Evolutionary conservation across 2,329 filamentous ascomycete species (phyloP).

Genomic region (Apiospora sp.): DNA sequence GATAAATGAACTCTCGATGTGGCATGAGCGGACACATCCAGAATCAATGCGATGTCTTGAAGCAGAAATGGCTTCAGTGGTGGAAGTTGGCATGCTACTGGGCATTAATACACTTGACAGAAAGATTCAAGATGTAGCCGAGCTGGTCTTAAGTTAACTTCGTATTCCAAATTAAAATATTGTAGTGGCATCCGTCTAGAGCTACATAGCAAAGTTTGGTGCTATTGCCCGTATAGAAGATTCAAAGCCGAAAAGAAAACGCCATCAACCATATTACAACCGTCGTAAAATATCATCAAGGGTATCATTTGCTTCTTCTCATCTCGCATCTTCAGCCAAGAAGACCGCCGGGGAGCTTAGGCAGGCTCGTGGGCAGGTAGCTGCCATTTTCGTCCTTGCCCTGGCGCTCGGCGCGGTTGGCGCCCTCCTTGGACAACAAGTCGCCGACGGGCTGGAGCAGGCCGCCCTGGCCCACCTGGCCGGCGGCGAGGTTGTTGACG

Average conservation of each 20-base stretch:
- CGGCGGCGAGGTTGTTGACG: conserved; percentile 67
- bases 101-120: too few species aligned
- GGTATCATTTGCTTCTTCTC: not conserved
- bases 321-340: not conserved
- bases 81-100: too few species aligned
- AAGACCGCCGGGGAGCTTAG: conserved; percentile 40
- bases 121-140: too few species aligned
- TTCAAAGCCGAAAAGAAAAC: not conserved
- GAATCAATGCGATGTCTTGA: too few species aligned
- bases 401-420: conserved; percentile 70
- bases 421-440: conserved; percentile 66
- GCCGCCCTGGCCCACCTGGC: conserved; percentile 74
- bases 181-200: not conserved
- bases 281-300: not conserved
- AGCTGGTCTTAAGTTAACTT: too few species aligned
- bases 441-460: conserved; percentile 71
- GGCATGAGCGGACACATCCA: too few species aligned
- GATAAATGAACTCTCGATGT: too few species aligned
- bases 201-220: not conserved
- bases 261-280: not conserved
- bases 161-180: not conserved
- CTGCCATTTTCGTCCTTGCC: conserved; percentile 69
- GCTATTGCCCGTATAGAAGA: not conserved
- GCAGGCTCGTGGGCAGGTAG: conserved; percentile 46
- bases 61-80: too few species aligned